Conservation (phyloP, 2,329 filamentous ascomycete species). For the Seiridium unicorne region DNA sequence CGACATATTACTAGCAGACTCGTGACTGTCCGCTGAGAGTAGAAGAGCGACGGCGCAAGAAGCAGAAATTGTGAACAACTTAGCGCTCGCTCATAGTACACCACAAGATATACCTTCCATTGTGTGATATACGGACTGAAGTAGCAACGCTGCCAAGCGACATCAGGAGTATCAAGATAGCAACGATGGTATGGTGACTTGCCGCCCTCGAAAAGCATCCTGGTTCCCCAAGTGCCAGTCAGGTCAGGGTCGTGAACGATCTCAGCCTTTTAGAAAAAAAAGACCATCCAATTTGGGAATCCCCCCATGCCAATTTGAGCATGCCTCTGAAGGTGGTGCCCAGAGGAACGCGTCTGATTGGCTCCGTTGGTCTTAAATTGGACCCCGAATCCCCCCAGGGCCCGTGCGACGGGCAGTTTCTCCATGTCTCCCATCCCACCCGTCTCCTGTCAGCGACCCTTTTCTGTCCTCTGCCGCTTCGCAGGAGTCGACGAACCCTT, state of each 20-base stretch:
- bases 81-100: too few relatives aligned
- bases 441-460: neutral
- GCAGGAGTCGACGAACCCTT: neutral
- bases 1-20: too few relatives aligned
- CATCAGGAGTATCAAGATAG: too few relatives aligned
- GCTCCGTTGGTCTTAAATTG: neutral
- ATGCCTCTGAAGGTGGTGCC: neutral
- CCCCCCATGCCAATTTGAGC: neutral
- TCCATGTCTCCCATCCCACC: neutral
- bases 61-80: too few relatives aligned
- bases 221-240: neutral
- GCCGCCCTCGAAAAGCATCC: too few relatives aligned
- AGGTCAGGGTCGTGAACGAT: neutral
- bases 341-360: neutral
- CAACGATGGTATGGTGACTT: too few relatives aligned
- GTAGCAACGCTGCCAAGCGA: too few relatives aligned
- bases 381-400: neutral
- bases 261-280: neutral
- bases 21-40: too few relatives aligned
- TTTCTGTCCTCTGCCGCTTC: neutral
- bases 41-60: too few relatives aligned
- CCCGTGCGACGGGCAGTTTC: neutral
- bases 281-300: constrained; percentile 2
- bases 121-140: too few relatives aligned
- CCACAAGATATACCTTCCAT: too few relatives aligned